Conservation (phyloP, 2,329 filamentous ascomycete genomes). For the Pleurostoma richardsiae region DNA sequence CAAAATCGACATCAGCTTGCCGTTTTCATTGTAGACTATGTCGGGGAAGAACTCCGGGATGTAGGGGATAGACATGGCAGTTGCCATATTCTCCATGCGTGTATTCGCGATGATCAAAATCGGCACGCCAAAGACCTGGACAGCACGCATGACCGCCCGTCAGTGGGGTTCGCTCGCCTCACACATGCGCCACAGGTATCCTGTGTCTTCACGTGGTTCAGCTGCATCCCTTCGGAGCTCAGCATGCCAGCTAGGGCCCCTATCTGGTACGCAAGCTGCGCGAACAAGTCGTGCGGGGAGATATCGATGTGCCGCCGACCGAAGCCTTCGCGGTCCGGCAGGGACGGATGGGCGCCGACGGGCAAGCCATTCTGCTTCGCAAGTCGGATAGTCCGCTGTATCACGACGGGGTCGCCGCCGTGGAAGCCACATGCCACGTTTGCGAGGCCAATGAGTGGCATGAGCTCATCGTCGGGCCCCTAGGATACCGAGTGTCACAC, state of each 20-base stretch:
- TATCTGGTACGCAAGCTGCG: conserved; percentile 7
- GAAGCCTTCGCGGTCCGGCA: conserved; percentile 5
- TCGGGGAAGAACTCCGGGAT: not conserved
- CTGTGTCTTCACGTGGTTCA: conserved; percentile 4
- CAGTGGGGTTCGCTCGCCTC: not conserved
- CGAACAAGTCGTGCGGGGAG: conserved; percentile 3
- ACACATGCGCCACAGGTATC: not conserved
- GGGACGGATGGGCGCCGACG: conserved; percentile 6
- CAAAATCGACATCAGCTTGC: not conserved
- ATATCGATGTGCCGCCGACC: conserved; percentile 7
- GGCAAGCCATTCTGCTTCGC: conserved; percentile 4
- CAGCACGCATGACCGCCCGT: not conserved
- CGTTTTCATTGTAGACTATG: not conserved
- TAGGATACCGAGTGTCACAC: not conserved
- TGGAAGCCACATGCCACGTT: conserved; percentile 7
- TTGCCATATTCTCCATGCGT: not conserved
- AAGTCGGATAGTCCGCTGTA: conserved; percentile 3
- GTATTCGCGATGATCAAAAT: not conserved
- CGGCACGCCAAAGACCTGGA: not conserved
- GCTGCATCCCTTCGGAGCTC: conserved; percentile 14
- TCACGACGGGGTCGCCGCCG: conserved; percentile 7
- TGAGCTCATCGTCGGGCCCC: not conserved
- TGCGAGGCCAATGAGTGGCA: not conserved
- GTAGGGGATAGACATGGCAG: not conserved
- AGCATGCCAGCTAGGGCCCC: conserved; percentile 6